Base-by-base conservation (phyloP, 495 filamentous ascomycete species). In the Chaetomidium leptoderma region DNA sequence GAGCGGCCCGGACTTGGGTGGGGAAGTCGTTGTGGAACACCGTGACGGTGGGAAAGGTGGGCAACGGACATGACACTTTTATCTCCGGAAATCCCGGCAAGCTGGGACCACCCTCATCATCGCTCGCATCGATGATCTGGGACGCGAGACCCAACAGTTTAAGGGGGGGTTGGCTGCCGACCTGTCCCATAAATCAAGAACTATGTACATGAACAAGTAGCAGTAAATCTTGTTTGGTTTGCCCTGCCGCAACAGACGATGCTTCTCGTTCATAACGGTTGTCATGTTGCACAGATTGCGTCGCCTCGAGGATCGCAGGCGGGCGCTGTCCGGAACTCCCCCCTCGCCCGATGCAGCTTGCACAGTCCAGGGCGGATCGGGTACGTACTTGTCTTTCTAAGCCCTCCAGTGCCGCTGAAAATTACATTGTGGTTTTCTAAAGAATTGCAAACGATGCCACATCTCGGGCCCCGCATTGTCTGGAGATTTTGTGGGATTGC, bases 1-100 rank as follows among this genome's bases (percentile, higher is more conserved):
- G 19, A 46, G 53, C 53, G 33, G 42, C 32, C 54, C 54, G 54
- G 54, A 57, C 24, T 42, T 50, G 45, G 35, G 54, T 49, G 54
- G 54, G 45, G 54, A 43, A 42, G 27, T 55, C n/a, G 40, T n/a
- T 30, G 54, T 48, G 30, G 36, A 44, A 43, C 52, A 26, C 52
- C 29, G 52, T 19, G 24, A 29, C 36, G 23, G 16, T 29, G 27
- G 17, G 29, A 21, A 35, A 30, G 19, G n/a, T n/a, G n/a, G n/a
- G n/a, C n/a, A n/a, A n/a, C n/a, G n/a, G n/a, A n/a, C n/a, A 8
- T 24, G 9, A 2, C 24, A n/a, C 26, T 36, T 56, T 57, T 57
- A 57, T 57, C 44, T 57, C 54, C 54, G 54, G 33, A 39, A 30
- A 49, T 50, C 45, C 54, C 54, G 44, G 45, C 23, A 27, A 21